These are phyloP conservation scores for Ceratocystis lukuohia DNA, from an alignment of 2,329 filamentous ascomycete species.

Conservation along the genomic window DNA sequence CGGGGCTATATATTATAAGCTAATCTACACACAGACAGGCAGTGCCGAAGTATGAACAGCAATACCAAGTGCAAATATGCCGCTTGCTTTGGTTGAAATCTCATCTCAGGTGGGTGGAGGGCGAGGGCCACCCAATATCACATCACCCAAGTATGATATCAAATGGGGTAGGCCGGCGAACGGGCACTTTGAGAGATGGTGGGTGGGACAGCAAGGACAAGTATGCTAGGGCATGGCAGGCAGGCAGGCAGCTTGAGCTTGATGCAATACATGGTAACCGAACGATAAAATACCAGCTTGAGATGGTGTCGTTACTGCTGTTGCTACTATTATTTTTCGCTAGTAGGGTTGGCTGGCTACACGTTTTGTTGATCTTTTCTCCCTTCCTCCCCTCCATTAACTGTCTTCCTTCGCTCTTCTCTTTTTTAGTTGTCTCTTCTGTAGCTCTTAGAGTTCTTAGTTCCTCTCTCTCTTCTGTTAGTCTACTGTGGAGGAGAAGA, in stretches of 20 bases:
- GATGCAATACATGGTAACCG: too few relatives aligned
- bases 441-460: not conserved
- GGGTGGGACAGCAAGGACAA: not conserved
- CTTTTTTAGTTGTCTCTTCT: not conserved
- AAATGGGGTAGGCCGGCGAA: not conserved
- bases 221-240: too few relatives aligned
- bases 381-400: not conserved
- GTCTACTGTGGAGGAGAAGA: conserved; percentile 15
- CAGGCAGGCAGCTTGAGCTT: too few relatives aligned
- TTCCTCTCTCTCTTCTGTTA: not conserved
- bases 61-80: not conserved
- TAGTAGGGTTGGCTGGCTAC: too few relatives aligned
- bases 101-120: not conserved
- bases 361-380: not conserved
- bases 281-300: too few relatives aligned
- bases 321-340: not conserved
- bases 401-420: not conserved
- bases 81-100: not conserved
- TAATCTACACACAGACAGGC: not conserved
- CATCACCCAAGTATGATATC: not conserved
- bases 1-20: not conserved
- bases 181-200: not conserved
- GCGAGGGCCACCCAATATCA: not conserved
- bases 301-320: not conserved
- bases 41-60: not conserved